Conservation (phyloP, 78 protist species). For the slime mould (Dictyostelium discoideum) region dicty_2.7 NC_007091.3:4269501-4270000, state of each 20-base stretch:
- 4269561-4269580: constrained; percentile 7
- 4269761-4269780: not conserved
- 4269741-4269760: constrained; percentile 14
- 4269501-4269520: not conserved
- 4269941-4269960: constrained; percentile 24
- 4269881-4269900: constrained; percentile 1
- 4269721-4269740: constrained; percentile 15
- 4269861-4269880: constrained; percentile 19
- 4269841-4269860: not conserved
- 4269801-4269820: not conserved
- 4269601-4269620: constrained; percentile 1
- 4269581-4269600: not conserved
- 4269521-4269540: not conserved
- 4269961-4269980: constrained; percentile 31
- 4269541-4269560: constrained; percentile 10
- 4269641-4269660: constrained; percentile 8
- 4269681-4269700: constrained; percentile 39
- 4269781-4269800: not conserved
- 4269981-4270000: constrained; percentile 37
- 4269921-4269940: constrained; percentile 24
- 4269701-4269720: constrained; percentile 23
- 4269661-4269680: not conserved
- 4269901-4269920: not conserved
- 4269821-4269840: not conserved
- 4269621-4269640: not conserved